These are phyloP conservation scores for Schizophyllum amplum DNA, from an alignment of 1,284 basidiomycete genomes.

Conservation along the genomic window DNA sequence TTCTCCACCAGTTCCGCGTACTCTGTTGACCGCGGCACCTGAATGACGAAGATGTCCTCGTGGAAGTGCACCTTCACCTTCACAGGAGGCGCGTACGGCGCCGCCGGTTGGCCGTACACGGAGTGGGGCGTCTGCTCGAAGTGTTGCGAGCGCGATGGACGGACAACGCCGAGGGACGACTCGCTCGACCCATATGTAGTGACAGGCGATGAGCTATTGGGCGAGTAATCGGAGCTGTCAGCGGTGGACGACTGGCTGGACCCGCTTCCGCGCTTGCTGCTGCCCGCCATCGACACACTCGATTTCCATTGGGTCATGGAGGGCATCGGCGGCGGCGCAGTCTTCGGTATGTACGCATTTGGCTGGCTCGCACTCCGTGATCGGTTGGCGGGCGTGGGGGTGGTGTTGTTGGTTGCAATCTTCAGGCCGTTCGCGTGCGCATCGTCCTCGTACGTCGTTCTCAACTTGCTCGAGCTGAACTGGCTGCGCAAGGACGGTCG, in stretches of 20 bases:
- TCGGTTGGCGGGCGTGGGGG: too few species aligned
- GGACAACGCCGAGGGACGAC: slow-evolving; percentile 54
- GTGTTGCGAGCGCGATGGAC: slow-evolving; percentile 44
- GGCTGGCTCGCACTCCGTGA: slow-evolving; percentile 74
- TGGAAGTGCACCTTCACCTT: slow-evolving; percentile 86
- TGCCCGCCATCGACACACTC: slow-evolving; percentile 39
- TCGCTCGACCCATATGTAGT: slow-evolving; percentile 83
- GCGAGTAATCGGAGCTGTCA: slow-evolving; percentile 70
- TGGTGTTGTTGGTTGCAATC: slow-evolving; percentile 15
- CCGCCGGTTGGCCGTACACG: slow-evolving; percentile 15
- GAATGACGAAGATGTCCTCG: slow-evolving; percentile 89
- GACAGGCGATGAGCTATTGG: slow-evolving; percentile 72
- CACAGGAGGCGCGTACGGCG: slow-evolving; percentile 36
- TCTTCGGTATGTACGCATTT: slow-evolving; percentile 51
- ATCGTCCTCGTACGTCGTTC: slow-evolving; percentile 40
- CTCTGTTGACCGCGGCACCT: slow-evolving; percentile 71
- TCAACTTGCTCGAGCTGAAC: slow-evolving; percentile 60
- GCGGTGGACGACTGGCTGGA: slow-evolving; percentile 70
- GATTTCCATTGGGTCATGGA: slow-evolving; percentile 47
- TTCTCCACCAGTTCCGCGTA: slow-evolving; percentile 82
- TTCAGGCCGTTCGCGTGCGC: slow-evolving; percentile 7
- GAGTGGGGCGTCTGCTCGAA: slow-evolving; percentile 29
- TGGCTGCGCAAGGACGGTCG: slow-evolving; percentile 50
- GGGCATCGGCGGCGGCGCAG: slow-evolving; percentile 49
- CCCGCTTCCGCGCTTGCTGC: slow-evolving; percentile 65